Percentiles rank a stretch among this genome's conserved stretches.
Conservation (phyloP, 1,284 basidiomycete species). For the Coniferiporia sulphurascens region DNA sequence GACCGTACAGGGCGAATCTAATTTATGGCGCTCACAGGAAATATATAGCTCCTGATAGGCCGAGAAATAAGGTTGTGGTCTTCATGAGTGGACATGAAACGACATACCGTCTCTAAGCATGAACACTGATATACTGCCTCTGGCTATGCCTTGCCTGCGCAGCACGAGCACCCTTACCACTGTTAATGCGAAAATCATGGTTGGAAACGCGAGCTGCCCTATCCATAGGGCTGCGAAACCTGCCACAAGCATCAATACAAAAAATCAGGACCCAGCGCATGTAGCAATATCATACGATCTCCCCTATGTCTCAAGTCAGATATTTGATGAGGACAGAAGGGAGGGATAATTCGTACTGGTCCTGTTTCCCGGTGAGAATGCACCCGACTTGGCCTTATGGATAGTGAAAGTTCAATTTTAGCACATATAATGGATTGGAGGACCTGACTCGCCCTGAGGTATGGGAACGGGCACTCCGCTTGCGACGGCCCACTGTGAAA, state of each 20-base stretch:
- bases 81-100: not conserved
- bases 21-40: not conserved
- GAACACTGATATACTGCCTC: not conserved
- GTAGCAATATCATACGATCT: constrained; percentile 3
- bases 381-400: constrained; percentile 11
- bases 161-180: constrained; percentile 8
- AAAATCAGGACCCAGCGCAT: not conserved
- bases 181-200: constrained; percentile 15
- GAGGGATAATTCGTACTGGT: not conserved
- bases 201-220: constrained; percentile 16
- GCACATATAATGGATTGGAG: not conserved
- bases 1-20: not conserved
- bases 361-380: constrained; percentile 10
- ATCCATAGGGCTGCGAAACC: constrained; percentile 18
- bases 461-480: constrained; percentile 10
- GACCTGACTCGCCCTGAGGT: constrained; percentile 4
- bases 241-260: not conserved
- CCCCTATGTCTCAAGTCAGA: constrained; percentile 2
- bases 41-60: not conserved
- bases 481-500: constrained; percentile 13
- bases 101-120: constrained; percentile 1
- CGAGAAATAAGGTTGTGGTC: not conserved
- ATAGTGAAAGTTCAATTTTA: not conserved
- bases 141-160: not conserved
- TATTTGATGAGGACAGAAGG: not conserved